Percentiles rank a stretch among this genome's conserved stretches.
Conservation (phyloP, 169 alveolate species). For the Plasmodium chabaudi region DNA sequence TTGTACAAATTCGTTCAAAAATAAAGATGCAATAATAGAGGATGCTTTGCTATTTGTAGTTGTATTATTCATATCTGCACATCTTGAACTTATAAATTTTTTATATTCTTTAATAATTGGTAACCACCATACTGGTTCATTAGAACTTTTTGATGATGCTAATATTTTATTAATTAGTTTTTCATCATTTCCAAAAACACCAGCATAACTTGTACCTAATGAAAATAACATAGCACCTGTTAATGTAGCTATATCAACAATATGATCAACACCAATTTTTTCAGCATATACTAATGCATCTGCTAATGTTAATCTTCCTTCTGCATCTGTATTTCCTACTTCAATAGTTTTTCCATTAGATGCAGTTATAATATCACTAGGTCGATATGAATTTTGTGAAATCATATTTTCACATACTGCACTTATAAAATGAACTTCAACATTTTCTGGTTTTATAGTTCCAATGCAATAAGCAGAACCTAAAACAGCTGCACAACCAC, state of each 20-base stretch:
- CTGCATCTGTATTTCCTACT: constrained; percentile 98
- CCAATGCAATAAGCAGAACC: constrained; percentile 91
- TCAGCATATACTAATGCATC: constrained; percentile 96
- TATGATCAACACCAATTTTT: constrained; percentile 87
- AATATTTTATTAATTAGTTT: constrained; percentile 73
- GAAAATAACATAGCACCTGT: constrained; percentile 95
- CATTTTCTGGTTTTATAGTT: constrained; percentile 85
- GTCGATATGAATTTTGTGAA: constrained; percentile 91
- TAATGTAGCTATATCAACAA: constrained; percentile 96
- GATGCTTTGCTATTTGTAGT: constrained; percentile 85
- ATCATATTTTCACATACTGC: constrained; percentile 95
- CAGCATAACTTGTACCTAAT: constrained; percentile 88
- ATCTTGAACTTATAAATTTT: constrained; percentile 86
- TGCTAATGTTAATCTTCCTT: constrained; percentile 97
- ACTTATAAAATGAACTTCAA: constrained; percentile 90
- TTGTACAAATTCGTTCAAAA: constrained; percentile 92
- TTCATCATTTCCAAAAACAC: constrained; percentile 83
- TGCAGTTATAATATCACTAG: constrained; percentile 94
- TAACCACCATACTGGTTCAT: constrained; percentile 92
- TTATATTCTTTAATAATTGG: constrained; percentile 91
- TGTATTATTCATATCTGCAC: constrained; percentile 92
- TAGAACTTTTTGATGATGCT: constrained; percentile 79
- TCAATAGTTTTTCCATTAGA: constrained; percentile 96
- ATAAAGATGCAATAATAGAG: constrained; percentile 94
- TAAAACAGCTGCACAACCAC: constrained; percentile 92